These are phyloP conservation scores for Parastagonospora nodorum DNA, from an alignment of 2,329 filamentous ascomycete genomes.

Conservation along the genomic window DNA sequence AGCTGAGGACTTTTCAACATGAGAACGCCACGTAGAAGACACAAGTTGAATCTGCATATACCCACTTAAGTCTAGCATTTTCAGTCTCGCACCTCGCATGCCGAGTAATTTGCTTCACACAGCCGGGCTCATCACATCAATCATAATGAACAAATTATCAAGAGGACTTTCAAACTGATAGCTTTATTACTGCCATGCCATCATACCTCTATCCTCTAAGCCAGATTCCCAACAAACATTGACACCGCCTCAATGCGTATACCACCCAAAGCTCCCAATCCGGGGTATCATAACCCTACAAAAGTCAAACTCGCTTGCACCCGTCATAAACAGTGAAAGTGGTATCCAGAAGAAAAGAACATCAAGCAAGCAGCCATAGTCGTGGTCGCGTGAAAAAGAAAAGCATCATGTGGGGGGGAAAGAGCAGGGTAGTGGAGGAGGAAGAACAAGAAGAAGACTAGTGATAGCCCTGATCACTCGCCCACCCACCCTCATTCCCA, in stretches of 20 bases:
- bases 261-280: constrained; percentile 4
- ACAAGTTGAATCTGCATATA: too few species aligned
- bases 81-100: too few species aligned
- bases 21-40: too few species aligned
- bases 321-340: constrained; percentile 15
- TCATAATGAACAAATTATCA: too few species aligned
- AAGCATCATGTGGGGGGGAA: not conserved
- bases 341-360: constrained; percentile 19
- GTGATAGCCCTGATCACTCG: constrained; percentile 33
- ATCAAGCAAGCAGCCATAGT: constrained; percentile 3
- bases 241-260: not conserved
- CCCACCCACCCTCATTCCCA: constrained; percentile 40
- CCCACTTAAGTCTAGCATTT: too few species aligned
- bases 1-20: not conserved
- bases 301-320: constrained; percentile 3
- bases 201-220: constrained; percentile 6
- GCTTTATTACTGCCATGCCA: constrained; percentile 3
- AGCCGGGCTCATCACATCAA: too few species aligned
- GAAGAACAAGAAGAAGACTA: not conserved
- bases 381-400: constrained; percentile 9
- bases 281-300: constrained; percentile 18
- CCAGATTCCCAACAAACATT: constrained; percentile 1
- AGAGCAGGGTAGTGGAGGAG: not conserved
- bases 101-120: too few species aligned
- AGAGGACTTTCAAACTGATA: not conserved